These are phyloP conservation scores for Avena eriantha DNA, from an alignment of 176 grass and related monocot species.

Conservation along the genomic window DNA sequence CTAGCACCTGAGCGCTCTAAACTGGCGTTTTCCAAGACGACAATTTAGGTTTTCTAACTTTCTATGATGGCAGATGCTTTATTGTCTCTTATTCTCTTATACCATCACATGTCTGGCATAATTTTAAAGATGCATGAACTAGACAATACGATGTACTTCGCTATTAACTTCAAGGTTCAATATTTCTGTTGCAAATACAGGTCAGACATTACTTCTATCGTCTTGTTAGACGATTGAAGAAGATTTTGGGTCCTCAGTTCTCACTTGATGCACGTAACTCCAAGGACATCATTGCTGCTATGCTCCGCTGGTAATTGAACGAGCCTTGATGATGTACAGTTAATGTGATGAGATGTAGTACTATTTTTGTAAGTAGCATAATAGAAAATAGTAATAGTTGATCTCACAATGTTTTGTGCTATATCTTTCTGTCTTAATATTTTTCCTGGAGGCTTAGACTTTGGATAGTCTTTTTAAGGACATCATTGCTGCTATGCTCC, in stretches of 20 bases:
- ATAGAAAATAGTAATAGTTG: conserved; percentile 24
- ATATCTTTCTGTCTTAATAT: background rate
- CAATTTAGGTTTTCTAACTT: background rate
- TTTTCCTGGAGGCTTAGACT: conserved; percentile 8
- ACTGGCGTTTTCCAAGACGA: background rate
- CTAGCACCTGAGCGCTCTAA: background rate
- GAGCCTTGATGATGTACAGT: conserved; percentile 22
- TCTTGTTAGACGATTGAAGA: conserved; percentile 96
- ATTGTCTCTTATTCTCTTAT: conserved; percentile 27
- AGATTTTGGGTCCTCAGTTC: conserved; percentile 89
- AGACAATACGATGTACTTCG: background rate
- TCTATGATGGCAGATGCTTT: conserved; percentile 12
- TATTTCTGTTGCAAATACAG: conserved; percentile 55
- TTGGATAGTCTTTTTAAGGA: conserved; percentile 64
- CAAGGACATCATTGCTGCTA: conserved; percentile 98
- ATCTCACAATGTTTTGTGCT: conserved; percentile 23
- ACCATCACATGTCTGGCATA: conserved; percentile 17
- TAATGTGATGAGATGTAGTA: conserved; percentile 24
- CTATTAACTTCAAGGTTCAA: conserved; percentile 27
- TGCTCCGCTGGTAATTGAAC: conserved; percentile 95
- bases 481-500: conserved; percentile 97
- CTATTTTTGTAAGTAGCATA: conserved; percentile 29
- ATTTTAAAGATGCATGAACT: conserved; percentile 7
- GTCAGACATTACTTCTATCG: conserved; percentile 99
- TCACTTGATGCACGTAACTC: conserved; percentile 98